Evolutionary conservation across 1,284 basidiomycete genomes (phyloP), one percentile per base, ranked within the genome.

Genomic region (Pseudozyma thailandica): DNA sequence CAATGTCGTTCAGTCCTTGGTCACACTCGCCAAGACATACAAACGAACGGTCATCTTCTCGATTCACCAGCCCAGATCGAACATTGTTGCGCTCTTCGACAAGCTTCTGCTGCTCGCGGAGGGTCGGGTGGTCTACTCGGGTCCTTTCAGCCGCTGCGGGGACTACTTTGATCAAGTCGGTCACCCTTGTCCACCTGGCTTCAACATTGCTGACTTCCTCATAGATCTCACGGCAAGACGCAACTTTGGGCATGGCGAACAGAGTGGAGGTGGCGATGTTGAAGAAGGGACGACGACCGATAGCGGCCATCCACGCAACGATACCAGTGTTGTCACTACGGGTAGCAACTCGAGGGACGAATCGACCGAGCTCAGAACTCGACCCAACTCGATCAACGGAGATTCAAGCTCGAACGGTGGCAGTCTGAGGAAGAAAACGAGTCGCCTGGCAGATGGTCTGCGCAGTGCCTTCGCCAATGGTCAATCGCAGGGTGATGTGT

Each of bases 11-110:
- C 92, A 95, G 50, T 90, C 90, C 26, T 86, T 98, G 30, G 90
- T 91, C 2, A 90, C 90, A 6, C 87, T 98, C 9, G 93, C 94
- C 0, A 87, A 89, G 42, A 88, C 91, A 74, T 97, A 93, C 85
- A 92, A 94, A 75, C 89, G 94, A n/a, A 97, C 94, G 0, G 92
- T 98, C 51, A 87, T 98, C 68, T 96, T 97, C 84, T 97, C 95
- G 0, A 97, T 98, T 64, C 95, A 98, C 81, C 95, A 98, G 83
- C 95, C 95, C n/a, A 90, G 94, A 56, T 93, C 92, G 82, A 97
- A 97, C 84, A 98, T 98, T 71, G 94, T 98, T 10, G 89, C 92
- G 0, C 85, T 98, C 15, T 97, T 98, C 77, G 95, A 98, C 81
- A 91, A 94, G 72, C 86, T 98, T 27, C 84, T 98, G 3, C 85